Base-by-base conservation (phyloP, 1,284 basidiomycete genomes). In the Ganoderma sp. region DNA sequence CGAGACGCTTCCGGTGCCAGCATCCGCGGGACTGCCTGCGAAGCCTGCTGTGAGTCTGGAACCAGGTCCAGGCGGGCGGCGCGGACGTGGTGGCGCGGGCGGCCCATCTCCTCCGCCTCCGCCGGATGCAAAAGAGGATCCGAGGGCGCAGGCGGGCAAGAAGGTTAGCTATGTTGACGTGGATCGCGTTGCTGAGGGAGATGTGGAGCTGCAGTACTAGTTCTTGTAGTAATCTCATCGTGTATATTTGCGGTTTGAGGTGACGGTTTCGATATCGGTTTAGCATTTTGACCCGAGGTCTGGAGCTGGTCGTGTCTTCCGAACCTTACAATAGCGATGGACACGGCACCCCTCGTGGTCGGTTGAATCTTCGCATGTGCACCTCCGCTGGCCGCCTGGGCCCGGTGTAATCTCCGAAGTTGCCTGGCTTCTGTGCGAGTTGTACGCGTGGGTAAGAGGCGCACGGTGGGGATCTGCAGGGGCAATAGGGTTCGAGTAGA, bases 121-220 rank as follows among this genome's bases (percentile, higher is more conserved):
- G 17, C 90, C 92, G 64, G 90, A 94, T 80, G 93, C 90, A 42
- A 94, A 93, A 79, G 93, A 94, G 78, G 92, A 94, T 78, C 92
- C 92, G n/a, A 81, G 92, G 65, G 92, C 92, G n/a, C 88, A 90
- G 50, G 90, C 90, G 45, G 92, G 93, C 34, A 89, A 87, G 81
- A 87, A 92, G 79, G 87, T 94, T 67, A 94, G 92, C 80, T 94
- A 94, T 76, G 90, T 94, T 77, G 93, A 94, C 78, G 94, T 94
- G 90, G 92, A 94, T 81, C 81, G 91, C 76, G 93, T 94, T 71
- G 92, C 92, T 42, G 92, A 94, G 85, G 92, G 93, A 28, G 92
- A 94, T 77, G 88, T 94, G 70, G 92, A 93, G 80, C 80, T 93
- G 81, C 88, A 84, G 74, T 92, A 92, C 79, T 92, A 82, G 87